Percentiles rank a stretch among this genome's conserved stretches.
phyloP scores from a whole-genome alignment of 140 eudicot species.

The Ambrosia hybrid region DNA sequence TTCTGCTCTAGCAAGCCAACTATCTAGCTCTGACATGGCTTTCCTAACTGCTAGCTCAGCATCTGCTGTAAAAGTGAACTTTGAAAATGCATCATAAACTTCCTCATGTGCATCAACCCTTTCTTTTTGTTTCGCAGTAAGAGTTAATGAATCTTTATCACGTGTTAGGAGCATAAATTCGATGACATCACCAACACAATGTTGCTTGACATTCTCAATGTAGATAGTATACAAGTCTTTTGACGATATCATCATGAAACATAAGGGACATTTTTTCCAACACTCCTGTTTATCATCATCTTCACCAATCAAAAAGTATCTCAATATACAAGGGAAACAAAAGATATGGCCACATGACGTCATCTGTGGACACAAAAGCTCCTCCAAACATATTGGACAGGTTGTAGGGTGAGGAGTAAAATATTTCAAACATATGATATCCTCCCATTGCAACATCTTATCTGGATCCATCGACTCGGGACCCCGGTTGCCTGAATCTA shows the following conservation, averaged over 20 bases:
- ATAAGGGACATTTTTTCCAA: slow-evolving; percentile 86
- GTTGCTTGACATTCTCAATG: slow-evolving; percentile 77
- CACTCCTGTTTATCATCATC: slow-evolving; percentile 67
- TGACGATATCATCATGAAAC: slow-evolving; percentile 87
- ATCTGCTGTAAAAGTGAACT: slow-evolving; percentile 83
- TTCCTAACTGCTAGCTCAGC: slow-evolving; percentile 83
- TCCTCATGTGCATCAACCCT: slow-evolving; percentile 29
- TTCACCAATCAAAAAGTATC: slow-evolving; percentile 64
- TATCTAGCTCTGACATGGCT: slow-evolving; percentile 77
- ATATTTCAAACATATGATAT: slow-evolving; percentile 75
- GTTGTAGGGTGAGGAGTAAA: slow-evolving; percentile 68
- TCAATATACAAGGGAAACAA: slow-evolving; percentile 89
- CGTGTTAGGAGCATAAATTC: slow-evolving; percentile 83
- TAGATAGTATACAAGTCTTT: slow-evolving; percentile 81
- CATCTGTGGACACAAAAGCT: slow-evolving; percentile 88
- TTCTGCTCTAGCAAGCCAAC: slow-evolving; percentile 93
- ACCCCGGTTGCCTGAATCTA: slow-evolving; percentile 66
- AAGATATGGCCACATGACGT: slow-evolving; percentile 95
- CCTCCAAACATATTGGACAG: slow-evolving; percentile 94
- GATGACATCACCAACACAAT: slow-evolving; percentile 58
- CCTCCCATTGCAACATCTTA: slow-evolving; percentile 87
- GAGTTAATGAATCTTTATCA: slow-evolving; percentile 65
- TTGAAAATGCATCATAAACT: slow-evolving; percentile 64
- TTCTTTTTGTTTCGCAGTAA: slow-evolving; percentile 51
- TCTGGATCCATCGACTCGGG: slow-evolving; percentile 86